These are phyloP conservation scores for Trichoderma gracile DNA, from an alignment of 2,329 filamentous ascomycete genomes.

Conservation along the genomic window DNA sequence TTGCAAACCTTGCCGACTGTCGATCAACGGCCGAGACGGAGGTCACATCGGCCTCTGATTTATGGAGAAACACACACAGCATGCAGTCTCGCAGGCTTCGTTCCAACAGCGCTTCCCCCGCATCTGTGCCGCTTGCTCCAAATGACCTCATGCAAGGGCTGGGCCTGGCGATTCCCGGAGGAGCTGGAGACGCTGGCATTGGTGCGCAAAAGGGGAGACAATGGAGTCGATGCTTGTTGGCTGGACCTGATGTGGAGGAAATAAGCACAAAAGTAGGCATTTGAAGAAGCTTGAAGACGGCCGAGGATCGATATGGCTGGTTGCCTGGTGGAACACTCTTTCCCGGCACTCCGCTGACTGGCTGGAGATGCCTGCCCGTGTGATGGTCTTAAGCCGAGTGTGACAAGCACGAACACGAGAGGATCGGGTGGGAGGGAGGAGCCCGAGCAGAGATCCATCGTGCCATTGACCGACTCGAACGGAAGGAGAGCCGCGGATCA, in stretches of 20 bases:
- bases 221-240: neutral
- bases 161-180: neutral
- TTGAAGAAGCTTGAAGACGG: slow-evolving; percentile 19
- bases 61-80: slow-evolving; percentile 11
- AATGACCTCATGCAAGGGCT: slow-evolving; percentile 12
- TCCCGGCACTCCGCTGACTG: neutral
- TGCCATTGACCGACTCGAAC: slow-evolving; percentile 12
- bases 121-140: slow-evolving; percentile 18
- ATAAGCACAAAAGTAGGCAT: slow-evolving; percentile 21
- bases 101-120: slow-evolving; percentile 21
- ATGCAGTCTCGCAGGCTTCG: neutral
- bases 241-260: slow-evolving; percentile 3
- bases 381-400: neutral
- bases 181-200: slow-evolving; percentile 10
- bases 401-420: neutral
- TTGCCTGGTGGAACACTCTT: neutral
- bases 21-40: slow-evolving; percentile 11
- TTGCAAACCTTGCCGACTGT: neutral
- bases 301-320: neutral
- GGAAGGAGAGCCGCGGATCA: slow-evolving; percentile 18
- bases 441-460: neutral
- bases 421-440: slow-evolving; percentile 5
- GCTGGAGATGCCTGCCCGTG: neutral
- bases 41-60: slow-evolving; percentile 21
- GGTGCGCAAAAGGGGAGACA: slow-evolving; percentile 8